Conservation (phyloP, 2,329 filamentous ascomycete species). For the Simplicillium aogashimaense region DNA sequence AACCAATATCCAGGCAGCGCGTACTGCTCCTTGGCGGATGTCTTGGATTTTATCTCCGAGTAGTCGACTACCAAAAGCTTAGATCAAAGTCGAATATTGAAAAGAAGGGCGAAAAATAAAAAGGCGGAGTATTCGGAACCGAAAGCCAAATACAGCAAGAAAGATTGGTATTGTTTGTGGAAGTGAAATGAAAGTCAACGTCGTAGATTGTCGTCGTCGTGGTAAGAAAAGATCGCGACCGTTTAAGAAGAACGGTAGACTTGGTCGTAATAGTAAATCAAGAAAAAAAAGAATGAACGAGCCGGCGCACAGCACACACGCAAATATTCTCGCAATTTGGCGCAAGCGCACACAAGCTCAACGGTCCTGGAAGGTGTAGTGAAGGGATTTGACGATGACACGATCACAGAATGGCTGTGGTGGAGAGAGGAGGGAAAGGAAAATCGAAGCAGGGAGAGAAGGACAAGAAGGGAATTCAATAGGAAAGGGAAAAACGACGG, state of each 20-base stretch:
- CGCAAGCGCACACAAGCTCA: slow-evolving; percentile 7
- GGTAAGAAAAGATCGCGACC: too few relatives aligned
- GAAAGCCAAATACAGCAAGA: too few relatives aligned
- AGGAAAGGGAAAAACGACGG: background rate
- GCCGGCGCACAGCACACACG: slow-evolving; percentile 7
- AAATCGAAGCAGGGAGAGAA: background rate
- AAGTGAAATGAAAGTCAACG: too few relatives aligned
- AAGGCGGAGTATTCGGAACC: too few relatives aligned
- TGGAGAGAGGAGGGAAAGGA: background rate
- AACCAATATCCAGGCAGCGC: slow-evolving; percentile 1
- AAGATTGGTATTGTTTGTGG: too few relatives aligned
- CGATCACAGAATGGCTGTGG: background rate
- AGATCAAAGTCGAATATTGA: too few relatives aligned
- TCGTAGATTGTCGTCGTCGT: too few relatives aligned
- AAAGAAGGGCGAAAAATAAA: too few relatives aligned
- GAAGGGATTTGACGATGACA: background rate
- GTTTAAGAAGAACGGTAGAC: too few relatives aligned
- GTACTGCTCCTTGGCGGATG: slow-evolving; percentile 4
- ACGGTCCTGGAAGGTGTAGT: background rate
- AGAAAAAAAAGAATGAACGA: slow-evolving; percentile 3
- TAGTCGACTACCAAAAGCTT: too few relatives aligned
- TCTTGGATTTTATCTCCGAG: slow-evolving; percentile 2
- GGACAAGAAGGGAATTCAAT: background rate
- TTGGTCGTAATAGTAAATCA: slow-evolving; percentile 1
- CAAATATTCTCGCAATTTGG: slow-evolving; percentile 2